Evolutionary conservation across 2,329 filamentous ascomycete genomes (phyloP).

Genomic region (Dactylellina leptospora): DNA sequence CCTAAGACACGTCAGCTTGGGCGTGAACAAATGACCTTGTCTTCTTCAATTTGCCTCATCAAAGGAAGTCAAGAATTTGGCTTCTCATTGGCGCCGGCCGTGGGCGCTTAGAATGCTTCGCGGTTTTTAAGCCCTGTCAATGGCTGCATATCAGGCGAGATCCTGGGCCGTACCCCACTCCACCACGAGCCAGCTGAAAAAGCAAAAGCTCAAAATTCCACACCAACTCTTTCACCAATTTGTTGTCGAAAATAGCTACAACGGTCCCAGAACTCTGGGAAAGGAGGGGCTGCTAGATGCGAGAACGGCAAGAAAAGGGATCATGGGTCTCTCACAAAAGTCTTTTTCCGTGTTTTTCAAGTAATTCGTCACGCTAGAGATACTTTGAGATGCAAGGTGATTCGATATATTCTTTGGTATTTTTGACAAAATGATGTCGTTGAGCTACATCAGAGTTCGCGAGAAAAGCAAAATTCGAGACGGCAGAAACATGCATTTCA

Average conservation of each 20-base stretch:
- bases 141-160: constrained; percentile 43
- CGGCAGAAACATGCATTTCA: constrained; percentile 1
- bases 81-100: constrained; percentile 52
- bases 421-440: constrained; percentile 29
- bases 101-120: constrained; percentile 53
- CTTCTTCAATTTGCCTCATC: constrained; percentile 45
- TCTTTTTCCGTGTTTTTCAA: constrained; percentile 9
- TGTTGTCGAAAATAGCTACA: constrained; percentile 53
- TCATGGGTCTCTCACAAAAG: constrained; percentile 24
- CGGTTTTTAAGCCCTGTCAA: constrained; percentile 43
- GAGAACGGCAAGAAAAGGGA: constrained; percentile 44
- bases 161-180: constrained; percentile 35
- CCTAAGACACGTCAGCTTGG: constrained; percentile 52
- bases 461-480: constrained; percentile 27
- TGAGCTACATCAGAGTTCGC: constrained; percentile 26
- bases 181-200: constrained; percentile 27
- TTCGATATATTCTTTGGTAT: constrained; percentile 6
- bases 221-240: constrained; percentile 22
- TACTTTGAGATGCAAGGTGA: constrained; percentile 14
- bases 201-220: constrained; percentile 47
- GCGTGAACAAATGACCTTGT: constrained; percentile 43
- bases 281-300: constrained; percentile 26
- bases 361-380: constrained; percentile 2
- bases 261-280: constrained; percentile 28
- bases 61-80: constrained; percentile 42